Evolutionary conservation across 2,329 filamentous ascomycete species (phyloP), one percentile per base, ranked within the genome.

Genomic region (Apiospora koreana): DNA sequence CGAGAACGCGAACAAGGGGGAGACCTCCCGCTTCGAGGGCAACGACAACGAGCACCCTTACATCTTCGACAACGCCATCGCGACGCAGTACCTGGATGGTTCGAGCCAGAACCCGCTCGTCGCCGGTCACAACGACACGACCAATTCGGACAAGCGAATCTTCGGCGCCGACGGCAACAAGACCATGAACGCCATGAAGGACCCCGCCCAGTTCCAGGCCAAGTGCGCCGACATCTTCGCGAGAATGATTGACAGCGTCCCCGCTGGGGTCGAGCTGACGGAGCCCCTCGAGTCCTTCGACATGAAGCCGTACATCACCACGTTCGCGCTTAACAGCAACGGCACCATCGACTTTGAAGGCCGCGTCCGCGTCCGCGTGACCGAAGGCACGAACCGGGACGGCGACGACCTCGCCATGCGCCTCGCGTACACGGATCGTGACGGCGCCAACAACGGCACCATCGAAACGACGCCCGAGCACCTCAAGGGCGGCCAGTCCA

Each of bases 111-210:
- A 86, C 73, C 82, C 84, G 1, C 76, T 87, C 28, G 80, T 83
- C 0, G 78, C 82, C 58, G 79, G 78, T 1, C 75, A 79, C 46
- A 82, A 85, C 69, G 75, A 77, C 3, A 81, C 80, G 1, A 74
- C 77, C 7, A 79, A 77, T 71, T 85, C 84, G 0, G 85, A 87
- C 71, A 77, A 76, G 69, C 78, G 79, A 3, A 80, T 86, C 28
- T 87, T 84, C 71, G 75, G 73, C 38, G 79, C 83, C 0, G 85
- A 87, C 71, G 78, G 76, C 0, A 84, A 85, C 75, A 78, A 76
- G 23, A 85, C 83, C 0, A 83, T 86, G 66, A 76, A 74, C n/a
- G 75, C 78, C 1, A 75, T 86, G 75, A 78, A 79, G 9, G 76
- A 81, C 58, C 73, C 80, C 2, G 73, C 73, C 7, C 76, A 76